These are phyloP conservation scores for Ceratocystis cubensis DNA, from an alignment of 2,329 filamentous ascomycete species.

Conservation along the genomic window DNA sequence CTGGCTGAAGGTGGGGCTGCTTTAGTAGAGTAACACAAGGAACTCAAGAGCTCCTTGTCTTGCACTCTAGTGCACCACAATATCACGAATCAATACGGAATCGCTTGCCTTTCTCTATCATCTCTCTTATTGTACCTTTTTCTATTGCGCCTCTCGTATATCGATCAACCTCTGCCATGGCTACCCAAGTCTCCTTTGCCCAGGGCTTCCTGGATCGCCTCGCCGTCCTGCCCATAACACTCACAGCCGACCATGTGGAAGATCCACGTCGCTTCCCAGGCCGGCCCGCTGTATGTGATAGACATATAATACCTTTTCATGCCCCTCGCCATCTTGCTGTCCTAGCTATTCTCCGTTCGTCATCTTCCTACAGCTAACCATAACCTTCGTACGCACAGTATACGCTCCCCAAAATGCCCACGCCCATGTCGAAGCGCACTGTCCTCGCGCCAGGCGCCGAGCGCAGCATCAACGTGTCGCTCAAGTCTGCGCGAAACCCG, in stretches of 20 bases:
- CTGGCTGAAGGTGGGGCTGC: background rate
- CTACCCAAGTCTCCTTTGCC: slow-evolving; percentile 69
- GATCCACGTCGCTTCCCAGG: slow-evolving; percentile 68
- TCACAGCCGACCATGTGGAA: slow-evolving; percentile 82
- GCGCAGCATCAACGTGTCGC: slow-evolving; percentile 43
- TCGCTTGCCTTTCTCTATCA: background rate
- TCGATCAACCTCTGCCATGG: slow-evolving; percentile 10
- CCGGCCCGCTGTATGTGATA: slow-evolving; percentile 52
- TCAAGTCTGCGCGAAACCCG: slow-evolving; percentile 69
- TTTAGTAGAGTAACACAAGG: background rate
- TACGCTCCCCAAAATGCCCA: slow-evolving; percentile 57
- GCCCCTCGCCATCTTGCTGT: background rate
- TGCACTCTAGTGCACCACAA: background rate
- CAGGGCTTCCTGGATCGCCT: slow-evolving; percentile 70
- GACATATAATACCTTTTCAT: background rate
- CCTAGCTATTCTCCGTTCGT: background rate
- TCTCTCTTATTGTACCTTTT: background rate
- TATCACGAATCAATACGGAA: no score
- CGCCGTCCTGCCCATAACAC: slow-evolving; percentile 65
- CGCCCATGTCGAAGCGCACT: slow-evolving; percentile 39
- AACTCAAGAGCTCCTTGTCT: background rate
- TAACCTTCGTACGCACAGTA: slow-evolving; percentile 37
- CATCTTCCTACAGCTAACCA: slow-evolving; percentile 9
- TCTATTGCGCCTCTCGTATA: background rate
- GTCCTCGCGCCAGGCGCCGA: slow-evolving; percentile 40